A percentile compares a stretch with the other conserved stretches of the same genome.
Conservation (phyloP, 1,139 yeast species). For the Saccharomyces uvarum region DNA sequence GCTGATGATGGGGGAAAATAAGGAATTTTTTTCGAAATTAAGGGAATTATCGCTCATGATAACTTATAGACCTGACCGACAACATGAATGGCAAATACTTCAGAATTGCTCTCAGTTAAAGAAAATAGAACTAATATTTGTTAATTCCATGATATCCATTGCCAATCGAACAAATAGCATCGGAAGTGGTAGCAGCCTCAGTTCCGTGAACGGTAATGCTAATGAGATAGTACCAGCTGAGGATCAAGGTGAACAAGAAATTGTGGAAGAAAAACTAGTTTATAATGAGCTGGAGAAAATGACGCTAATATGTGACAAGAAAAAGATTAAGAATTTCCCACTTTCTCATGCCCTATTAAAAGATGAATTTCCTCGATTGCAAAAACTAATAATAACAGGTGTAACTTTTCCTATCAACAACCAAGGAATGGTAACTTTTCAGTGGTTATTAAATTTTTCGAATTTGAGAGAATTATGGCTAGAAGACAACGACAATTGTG, state of each 20-base stretch:
- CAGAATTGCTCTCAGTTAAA: constrained; percentile 13
- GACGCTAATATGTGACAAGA: constrained; percentile 19
- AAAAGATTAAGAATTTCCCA: constrained; percentile 19
- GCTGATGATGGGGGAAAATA: constrained; percentile 7
- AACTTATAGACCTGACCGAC: constrained; percentile 19
- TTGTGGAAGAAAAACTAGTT: not conserved
- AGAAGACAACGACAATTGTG: constrained; percentile 24
- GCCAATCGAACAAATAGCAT: not conserved
- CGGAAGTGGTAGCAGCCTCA: not conserved
- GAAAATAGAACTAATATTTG: constrained; percentile 19
- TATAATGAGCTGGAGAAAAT: not conserved
- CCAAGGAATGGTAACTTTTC: constrained; percentile 10
- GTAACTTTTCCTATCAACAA: constrained; percentile 12
- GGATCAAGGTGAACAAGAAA: not conserved
- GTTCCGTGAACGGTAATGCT: not conserved
- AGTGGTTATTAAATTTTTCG: constrained; percentile 24
- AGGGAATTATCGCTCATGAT: constrained; percentile 18
- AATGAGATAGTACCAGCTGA: not conserved
- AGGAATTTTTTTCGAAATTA: constrained; percentile 6
- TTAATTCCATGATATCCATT: constrained; percentile 15
- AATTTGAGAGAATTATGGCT: constrained; percentile 25
- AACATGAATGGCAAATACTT: constrained; percentile 15
- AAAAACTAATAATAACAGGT: constrained; percentile 21
- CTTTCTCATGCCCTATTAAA: constrained; percentile 5
- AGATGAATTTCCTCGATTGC: constrained; percentile 4